Base-by-base conservation (phyloP, 2,329 filamentous ascomycete genomes). In the Pestalotiopsis sp. region DNA sequence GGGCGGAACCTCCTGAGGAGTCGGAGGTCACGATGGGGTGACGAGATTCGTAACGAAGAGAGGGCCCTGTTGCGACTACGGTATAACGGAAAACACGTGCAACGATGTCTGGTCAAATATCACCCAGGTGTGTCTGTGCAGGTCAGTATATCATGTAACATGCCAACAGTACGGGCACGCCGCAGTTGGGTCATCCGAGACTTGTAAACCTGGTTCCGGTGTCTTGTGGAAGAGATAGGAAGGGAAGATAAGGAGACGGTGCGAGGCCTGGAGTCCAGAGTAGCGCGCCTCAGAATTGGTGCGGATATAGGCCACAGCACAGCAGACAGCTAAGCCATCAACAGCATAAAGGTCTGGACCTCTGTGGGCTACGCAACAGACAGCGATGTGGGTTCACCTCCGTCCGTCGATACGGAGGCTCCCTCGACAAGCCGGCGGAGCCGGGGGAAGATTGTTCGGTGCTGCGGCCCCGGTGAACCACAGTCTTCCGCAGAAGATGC, bases 221-320 rank as follows among this genome's bases (percentile, higher is more conserved):
- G 58, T 60, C 20, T 11, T 60, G 20, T 60, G 58, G 58, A 60
- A 60, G 58, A 60, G 58, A 60, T 60, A 60, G 58, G 25, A 23
- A 60, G 58, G 58, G 58, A 23, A 60, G 58, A 60, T 60, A 60
- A 27, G 58, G 17, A 60, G 58, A 36, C 58, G 58, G 58, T 9
- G 58, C 20, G 13, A 60, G 17, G 25, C 58, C 58, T 60, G 58
- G 58, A 60, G 13, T 23, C 58, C 25, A 23, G 58, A 60, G 58
- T 60, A 60, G 58, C 58, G 58, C 58, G 58, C 58, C 17, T 60
- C 20, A 27, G 58, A 13, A 60, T 60, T 60, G 58, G 58, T 60
- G 58, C 58, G 58, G 58, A 60, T 60, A 60, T 23, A 60, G 31
- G 31, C 31, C 31, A 45, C 41, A 14, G 45, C 9, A n/a, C 45